phyloP scores from a whole-genome alignment of 805 yeast species.

The Wickerhamomyces mucosus region DNA sequence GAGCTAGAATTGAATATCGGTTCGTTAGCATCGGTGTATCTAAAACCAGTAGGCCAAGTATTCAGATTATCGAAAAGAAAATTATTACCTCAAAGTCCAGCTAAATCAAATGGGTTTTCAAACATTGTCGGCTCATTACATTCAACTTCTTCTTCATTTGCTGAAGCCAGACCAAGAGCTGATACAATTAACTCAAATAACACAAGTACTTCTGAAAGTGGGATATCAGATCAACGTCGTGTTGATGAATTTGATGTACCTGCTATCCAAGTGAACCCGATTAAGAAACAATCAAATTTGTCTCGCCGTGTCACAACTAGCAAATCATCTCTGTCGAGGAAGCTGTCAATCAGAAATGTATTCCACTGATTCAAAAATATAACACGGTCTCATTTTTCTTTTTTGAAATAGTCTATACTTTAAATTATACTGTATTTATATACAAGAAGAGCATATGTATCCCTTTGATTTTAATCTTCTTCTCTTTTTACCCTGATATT shows the following conservation, averaged over 20 bases:
- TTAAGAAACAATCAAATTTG: conserved; percentile 25
- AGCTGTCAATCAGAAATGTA: conserved; percentile 22
- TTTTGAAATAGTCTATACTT: too few species aligned
- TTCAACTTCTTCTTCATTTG: neutral
- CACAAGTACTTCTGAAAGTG: neutral
- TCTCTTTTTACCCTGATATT: too few species aligned
- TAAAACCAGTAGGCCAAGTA: conserved; percentile 76
- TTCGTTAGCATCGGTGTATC: conserved; percentile 69
- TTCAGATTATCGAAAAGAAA: conserved; percentile 56
- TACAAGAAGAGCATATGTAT: too few species aligned
- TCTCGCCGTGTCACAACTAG: conserved; percentile 23
- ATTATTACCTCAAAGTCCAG: conserved; percentile 40
- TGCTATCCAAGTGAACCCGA: conserved; percentile 26
- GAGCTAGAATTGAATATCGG: conserved; percentile 81
- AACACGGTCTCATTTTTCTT: too few species aligned
- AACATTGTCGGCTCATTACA: too few species aligned
- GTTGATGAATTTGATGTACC: conserved; percentile 32
- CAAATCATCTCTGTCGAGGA: conserved; percentile 28
- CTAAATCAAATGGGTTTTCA: conserved; percentile 22
- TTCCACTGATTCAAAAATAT: conserved; percentile 4
- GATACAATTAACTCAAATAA: conserved; percentile 4
- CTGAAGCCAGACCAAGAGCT: conserved; percentile 4
- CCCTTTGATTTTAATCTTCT: too few species aligned
- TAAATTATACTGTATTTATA: too few species aligned
- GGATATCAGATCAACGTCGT: too few species aligned